phyloP scores from a whole-genome alignment of 2,329 filamentous ascomycete genomes.

The Hypoxylon sp. region DNA sequence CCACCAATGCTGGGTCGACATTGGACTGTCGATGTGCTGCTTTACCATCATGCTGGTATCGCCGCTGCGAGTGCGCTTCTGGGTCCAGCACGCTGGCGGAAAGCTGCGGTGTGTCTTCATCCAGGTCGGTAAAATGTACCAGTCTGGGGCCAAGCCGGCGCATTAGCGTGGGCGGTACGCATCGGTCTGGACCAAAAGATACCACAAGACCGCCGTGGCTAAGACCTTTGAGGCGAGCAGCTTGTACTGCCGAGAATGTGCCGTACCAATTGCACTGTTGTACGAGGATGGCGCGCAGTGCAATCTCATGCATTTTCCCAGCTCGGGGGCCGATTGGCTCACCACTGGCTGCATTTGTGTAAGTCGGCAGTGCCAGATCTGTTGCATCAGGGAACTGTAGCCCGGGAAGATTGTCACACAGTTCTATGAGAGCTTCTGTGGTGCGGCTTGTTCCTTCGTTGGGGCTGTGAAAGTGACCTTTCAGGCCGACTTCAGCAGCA shows the following conservation, averaged over 20 bases:
- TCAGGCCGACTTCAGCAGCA: constrained; percentile 7
- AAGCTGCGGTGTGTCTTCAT: constrained; percentile 5
- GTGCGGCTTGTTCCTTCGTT: neutral
- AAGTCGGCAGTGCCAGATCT: constrained; percentile 9
- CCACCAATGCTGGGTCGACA: neutral
- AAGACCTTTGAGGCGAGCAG: neutral
- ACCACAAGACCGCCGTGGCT: neutral
- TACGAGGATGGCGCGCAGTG: constrained; percentile 7
- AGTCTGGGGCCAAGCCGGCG: constrained; percentile 12
- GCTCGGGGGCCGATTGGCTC: neutral
- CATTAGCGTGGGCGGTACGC: constrained; percentile 51
- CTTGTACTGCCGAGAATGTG: constrained; percentile 6
- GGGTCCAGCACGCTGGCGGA: neutral
- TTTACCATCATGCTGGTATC: neutral
- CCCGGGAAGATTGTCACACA: constrained; percentile 45
- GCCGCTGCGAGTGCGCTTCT: constrained; percentile 3
- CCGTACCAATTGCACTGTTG: constrained; percentile 18
- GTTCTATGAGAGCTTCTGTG: neutral
- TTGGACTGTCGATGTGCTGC: neutral
- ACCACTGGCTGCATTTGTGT: neutral
- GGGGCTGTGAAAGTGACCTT: constrained; percentile 12
- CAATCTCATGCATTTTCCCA: neutral
- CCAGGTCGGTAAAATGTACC: constrained; percentile 18
- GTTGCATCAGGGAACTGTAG: constrained; percentile 4
- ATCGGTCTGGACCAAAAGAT: constrained; percentile 56